These are phyloP conservation scores for Russula foetens DNA, from an alignment of 768 basidiomycete genomes.

Conservation along the genomic window DNA sequence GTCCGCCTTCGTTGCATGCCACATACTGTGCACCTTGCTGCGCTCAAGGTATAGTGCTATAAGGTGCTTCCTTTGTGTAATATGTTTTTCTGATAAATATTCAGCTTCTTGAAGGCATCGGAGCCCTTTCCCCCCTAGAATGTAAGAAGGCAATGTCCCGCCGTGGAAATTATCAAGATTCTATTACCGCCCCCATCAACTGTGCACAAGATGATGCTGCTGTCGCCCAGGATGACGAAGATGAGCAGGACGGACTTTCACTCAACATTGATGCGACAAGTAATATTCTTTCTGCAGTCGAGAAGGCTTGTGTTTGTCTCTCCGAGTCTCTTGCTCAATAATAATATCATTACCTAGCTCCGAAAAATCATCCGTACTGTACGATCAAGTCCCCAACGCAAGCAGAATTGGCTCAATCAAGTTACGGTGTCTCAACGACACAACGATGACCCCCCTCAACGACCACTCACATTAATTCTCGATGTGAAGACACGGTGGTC, in stretches of 20 bases:
- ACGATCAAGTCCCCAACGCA: neutral
- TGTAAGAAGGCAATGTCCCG: neutral
- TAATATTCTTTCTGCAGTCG: neutral
- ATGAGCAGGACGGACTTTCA: neutral
- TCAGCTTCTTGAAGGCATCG: neutral
- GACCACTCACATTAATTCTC: neutral
- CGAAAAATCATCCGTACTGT: neutral
- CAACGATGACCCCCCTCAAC: neutral
- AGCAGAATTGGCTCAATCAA: neutral
- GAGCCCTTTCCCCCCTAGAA: neutral
- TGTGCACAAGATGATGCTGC: neutral
- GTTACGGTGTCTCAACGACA: neutral
- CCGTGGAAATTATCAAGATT: neutral
- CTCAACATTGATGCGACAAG: too few relatives aligned
- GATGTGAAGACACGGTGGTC: slow-evolving; percentile 1
- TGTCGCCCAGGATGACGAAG: neutral
- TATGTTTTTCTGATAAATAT: neutral
- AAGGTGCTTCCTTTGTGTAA: neutral
- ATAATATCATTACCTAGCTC: neutral
- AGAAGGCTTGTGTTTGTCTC: too few relatives aligned
- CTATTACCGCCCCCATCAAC: neutral
- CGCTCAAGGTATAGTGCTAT: neutral
- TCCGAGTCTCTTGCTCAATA: too few relatives aligned
- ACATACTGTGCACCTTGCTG: neutral
- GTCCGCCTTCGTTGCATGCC: neutral